Evolutionary conservation across 2,329 filamentous ascomycete genomes (phyloP).

Genomic region (Emergomyces africanus): DNA sequence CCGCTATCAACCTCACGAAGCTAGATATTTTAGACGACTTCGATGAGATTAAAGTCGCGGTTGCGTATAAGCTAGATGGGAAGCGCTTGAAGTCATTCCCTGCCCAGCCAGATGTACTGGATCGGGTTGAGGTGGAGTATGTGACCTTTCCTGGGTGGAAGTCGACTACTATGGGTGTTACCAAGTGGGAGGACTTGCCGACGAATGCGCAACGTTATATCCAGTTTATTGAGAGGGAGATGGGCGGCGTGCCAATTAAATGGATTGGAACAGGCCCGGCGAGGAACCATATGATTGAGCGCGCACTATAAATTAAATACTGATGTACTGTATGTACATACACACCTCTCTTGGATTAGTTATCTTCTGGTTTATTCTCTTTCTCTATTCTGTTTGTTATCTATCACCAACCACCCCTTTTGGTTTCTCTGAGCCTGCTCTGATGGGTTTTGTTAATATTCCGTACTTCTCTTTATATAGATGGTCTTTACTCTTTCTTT

Average conservation of each 20-base stretch:
- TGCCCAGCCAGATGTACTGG: slow-evolving; percentile 40
- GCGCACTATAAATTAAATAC: slow-evolving; percentile 11
- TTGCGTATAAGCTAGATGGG: slow-evolving; percentile 43
- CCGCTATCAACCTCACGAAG: slow-evolving; percentile 50
- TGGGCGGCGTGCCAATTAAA: slow-evolving; percentile 43
- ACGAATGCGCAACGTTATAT: slow-evolving; percentile 46
- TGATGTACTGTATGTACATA: too few species aligned
- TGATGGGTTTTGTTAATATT: background rate
- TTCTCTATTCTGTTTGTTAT: slow-evolving; percentile 1
- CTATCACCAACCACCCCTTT: background rate
- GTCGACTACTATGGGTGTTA: slow-evolving; percentile 44
- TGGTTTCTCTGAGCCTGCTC: background rate
- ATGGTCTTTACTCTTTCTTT: background rate
- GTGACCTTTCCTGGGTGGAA: slow-evolving; percentile 51
- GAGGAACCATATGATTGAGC: slow-evolving; percentile 49
- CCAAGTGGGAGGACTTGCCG: slow-evolving; percentile 45
- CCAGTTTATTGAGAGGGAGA: slow-evolving; percentile 46
- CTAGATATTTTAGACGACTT: slow-evolving; percentile 53
- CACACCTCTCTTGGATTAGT: background rate
- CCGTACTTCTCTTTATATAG: background rate
- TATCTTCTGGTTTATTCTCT: background rate
- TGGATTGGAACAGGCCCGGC: slow-evolving; percentile 52
- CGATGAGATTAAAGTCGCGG: slow-evolving; percentile 49
- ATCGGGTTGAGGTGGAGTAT: slow-evolving; percentile 45
- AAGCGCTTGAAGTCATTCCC: slow-evolving; percentile 43